A percentile compares a stretch with the other conserved stretches of the same genome.
Conservation (phyloP, 805 yeast genomes). For the Wickerhamomyces kurtzmanii region DNA sequence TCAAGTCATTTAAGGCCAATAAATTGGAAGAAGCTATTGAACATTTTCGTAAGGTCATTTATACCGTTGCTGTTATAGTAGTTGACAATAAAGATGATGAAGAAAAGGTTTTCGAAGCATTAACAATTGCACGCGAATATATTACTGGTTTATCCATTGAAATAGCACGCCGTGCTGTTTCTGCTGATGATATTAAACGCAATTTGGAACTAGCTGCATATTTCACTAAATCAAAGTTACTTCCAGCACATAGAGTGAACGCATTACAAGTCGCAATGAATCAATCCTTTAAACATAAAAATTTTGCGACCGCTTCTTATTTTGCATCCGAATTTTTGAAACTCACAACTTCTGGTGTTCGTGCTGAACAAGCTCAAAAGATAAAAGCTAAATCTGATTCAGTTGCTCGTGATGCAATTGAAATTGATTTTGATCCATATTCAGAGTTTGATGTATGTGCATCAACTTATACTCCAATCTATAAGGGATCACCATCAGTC, state of each 20-base stretch:
- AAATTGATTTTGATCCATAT: constrained; percentile 86
- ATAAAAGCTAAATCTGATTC: constrained; percentile 74
- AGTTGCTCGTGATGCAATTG: constrained; percentile 76
- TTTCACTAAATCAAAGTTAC: constrained; percentile 79
- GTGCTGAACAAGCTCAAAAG: constrained; percentile 83
- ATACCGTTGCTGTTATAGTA: constrained; percentile 60
- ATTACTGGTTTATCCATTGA: constrained; percentile 90
- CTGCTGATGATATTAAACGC: constrained; percentile 63
- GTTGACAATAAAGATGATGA: constrained; percentile 73
- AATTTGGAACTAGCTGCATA: constrained; percentile 93
- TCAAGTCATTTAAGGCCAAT: constrained; percentile 74
- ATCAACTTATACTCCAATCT: constrained; percentile 79
- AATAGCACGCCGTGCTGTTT: constrained; percentile 75
- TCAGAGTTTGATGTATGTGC: constrained; percentile 90
- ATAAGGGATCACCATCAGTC: constrained; percentile 58
- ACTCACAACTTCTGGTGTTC: constrained; percentile 61
- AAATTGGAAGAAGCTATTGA: constrained; percentile 75
- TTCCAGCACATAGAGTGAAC: constrained; percentile 73
- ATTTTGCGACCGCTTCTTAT: constrained; percentile 78
- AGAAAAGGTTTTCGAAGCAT: constrained; percentile 58
- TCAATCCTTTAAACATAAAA: constrained; percentile 81
- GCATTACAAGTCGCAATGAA: constrained; percentile 95
- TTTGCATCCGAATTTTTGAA: constrained; percentile 81
- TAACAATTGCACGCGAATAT: constrained; percentile 77
- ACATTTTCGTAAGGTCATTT: constrained; percentile 69